Evolutionary conservation across 164 flowering plant species (phyloP), one percentile per base, ranked within the genome.

Genomic region (Magnolia changhungtana): DNA sequence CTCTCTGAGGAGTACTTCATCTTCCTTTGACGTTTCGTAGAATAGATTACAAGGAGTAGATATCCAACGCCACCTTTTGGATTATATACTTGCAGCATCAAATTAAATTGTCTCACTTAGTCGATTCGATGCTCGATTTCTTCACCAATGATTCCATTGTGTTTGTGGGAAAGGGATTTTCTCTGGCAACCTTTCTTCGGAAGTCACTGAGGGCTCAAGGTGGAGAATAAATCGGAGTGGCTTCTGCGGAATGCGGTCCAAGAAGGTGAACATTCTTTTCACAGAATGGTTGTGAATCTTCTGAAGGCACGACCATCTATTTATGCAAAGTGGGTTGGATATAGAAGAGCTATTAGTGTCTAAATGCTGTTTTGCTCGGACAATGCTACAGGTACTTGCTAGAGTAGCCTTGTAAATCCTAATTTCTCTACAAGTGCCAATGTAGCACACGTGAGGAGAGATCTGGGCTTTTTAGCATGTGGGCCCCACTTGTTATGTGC

Each of bases 201-300:
- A 96, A 79, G 82, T 90, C 45, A 72, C 74, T 76, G 94, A 89
- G 81, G 90, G 85, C 75, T 81, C 98, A 55, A 86, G 82, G 69
- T 92, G 93, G 98, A 92, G 85, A 67, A 91, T 96, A 7, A 85
- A 78, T 64, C 85, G 99, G 52, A 83, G 98, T 80, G 99, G 99
- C 77, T 96, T 96, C 74, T 96, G 99, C 87, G 98, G 99, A 74
- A 94, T 96, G 97, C 86, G 97, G 49, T 92, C 98, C 10, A 94
- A 88, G 83, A 94, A 90, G 97, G 99, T 94, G 66, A 84, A 20
- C 51, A 13, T 8, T 18, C 9, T 69, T 69, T 63, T 51, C 29
- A 13, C 29, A 66, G 13, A 68, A 45, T 70, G 74, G 24, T 69
- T 16, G 10, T 59, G 45, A 14, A 14, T 14, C 4, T 37, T 68